Evolutionary conservation across 306 rosid species (phyloP).

Genomic region (Prunus padus): DNA sequence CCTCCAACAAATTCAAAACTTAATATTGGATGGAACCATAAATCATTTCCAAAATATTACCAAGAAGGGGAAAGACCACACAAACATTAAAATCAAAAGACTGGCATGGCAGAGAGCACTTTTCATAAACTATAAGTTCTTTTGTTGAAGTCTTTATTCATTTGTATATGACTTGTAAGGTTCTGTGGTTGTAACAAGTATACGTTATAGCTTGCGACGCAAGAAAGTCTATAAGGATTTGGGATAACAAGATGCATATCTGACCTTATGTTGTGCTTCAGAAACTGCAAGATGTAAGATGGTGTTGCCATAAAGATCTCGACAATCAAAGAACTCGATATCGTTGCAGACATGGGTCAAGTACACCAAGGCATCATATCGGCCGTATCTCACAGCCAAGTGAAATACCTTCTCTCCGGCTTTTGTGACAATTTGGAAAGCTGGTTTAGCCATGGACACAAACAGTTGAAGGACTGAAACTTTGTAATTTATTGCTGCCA

Average conservation of each 20-base stretch:
- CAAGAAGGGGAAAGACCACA: too few relatives aligned
- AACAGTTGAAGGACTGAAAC: conserved; percentile 52
- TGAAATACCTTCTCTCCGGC: conserved; percentile 73
- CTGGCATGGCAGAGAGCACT: too few relatives aligned
- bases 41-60: too few relatives aligned
- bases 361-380: conserved; percentile 46
- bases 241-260: background rate
- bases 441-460: conserved; percentile 33
- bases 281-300: conserved; percentile 63
- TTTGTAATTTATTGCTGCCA: conserved; percentile 56
- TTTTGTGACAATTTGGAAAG: conserved; percentile 48
- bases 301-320: conserved; percentile 55
- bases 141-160: too few relatives aligned
- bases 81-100: too few relatives aligned
- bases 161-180: too few relatives aligned
- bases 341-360: conserved; percentile 47
- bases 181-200: too few relatives aligned
- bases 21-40: too few relatives aligned
- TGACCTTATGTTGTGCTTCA: conserved; percentile 55
- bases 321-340: conserved; percentile 36
- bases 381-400: conserved; percentile 60
- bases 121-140: too few relatives aligned
- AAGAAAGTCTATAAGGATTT: too few relatives aligned
- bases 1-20: too few relatives aligned
- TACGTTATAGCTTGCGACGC: too few relatives aligned